A percentile compares a stretch with the other conserved stretches of the same genome.
phyloP scores from a whole-genome alignment of 306 rosid genomes.

The Vigna trinervia region DNA sequence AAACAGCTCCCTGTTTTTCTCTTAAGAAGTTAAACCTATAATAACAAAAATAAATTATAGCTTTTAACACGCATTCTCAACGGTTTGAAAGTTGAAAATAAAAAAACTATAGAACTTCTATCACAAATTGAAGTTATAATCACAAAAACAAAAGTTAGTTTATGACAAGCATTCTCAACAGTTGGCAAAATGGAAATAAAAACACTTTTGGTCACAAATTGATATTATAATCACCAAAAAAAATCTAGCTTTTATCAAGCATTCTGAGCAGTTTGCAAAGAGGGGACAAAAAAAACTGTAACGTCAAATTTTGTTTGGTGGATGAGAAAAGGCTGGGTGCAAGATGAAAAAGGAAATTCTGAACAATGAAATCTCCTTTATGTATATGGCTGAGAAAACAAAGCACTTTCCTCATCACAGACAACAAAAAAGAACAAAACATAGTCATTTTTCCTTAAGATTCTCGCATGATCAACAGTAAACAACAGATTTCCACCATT shows the following conservation, averaged over 20 bases:
- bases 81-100: neutral
- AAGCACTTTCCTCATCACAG: conserved; percentile 27
- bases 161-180: neutral
- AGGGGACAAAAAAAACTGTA: neutral
- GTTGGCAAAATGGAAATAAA: neutral
- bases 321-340: conserved; percentile 10
- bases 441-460: neutral
- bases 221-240: too few relatives aligned
- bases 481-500: neutral
- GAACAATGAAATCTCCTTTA: conserved; percentile 21
- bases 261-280: neutral
- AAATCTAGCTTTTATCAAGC: neutral
- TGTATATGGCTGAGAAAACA: conserved; percentile 25
- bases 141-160: neutral
- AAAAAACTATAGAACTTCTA: neutral
- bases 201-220: neutral
- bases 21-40: conserved; percentile 43
- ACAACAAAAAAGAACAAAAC: neutral
- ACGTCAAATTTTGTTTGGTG: neutral
- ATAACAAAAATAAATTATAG: neutral
- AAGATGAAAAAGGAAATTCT: neutral
- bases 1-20: conserved; percentile 26
- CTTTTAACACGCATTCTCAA: conserved; percentile 31
- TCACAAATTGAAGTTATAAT: conserved; percentile 2
- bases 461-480: conserved; percentile 8